Evolutionary conservation across 805 yeast genomes (phyloP).

Genomic region (Teunomyces panamensis): DNA sequence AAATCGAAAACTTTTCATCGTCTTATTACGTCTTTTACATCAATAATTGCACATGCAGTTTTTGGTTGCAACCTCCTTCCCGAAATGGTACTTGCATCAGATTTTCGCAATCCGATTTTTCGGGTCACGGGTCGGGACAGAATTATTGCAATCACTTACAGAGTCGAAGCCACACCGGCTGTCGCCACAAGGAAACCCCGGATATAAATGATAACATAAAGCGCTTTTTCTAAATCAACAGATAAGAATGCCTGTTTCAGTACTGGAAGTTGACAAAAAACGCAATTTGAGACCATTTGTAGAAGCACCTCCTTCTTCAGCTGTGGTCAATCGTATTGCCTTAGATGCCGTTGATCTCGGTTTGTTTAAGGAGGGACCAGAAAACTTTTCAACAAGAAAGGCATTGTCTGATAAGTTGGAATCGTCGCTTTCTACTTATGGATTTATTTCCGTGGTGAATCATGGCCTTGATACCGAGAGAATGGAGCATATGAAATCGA

Average conservation of each 20-base stretch:
- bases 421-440: conserved; percentile 38
- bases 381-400: conserved; percentile 25
- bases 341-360: conserved; percentile 37
- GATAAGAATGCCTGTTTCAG: not conserved
- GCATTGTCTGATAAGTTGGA: conserved; percentile 39
- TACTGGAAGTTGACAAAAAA: conserved; percentile 15
- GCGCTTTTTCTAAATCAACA: not conserved
- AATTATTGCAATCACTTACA: not conserved
- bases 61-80: not conserved
- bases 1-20: no score
- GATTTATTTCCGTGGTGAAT: conserved; percentile 42
- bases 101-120: no score
- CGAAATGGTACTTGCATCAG: not conserved
- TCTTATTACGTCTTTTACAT: not conserved
- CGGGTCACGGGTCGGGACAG: conserved; percentile 4
- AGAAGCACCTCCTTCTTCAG: conserved; percentile 22
- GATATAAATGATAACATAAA: not conserved
- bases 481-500: conserved; percentile 32
- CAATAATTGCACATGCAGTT: not conserved
- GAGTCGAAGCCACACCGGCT: not conserved
- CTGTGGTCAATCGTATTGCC: conserved; percentile 20
- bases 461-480: conserved; percentile 37
- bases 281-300: conserved; percentile 29
- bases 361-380: conserved; percentile 34
- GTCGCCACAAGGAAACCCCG: not conserved